These are phyloP conservation scores for Teunomyces atbi DNA, from an alignment of 805 yeast genomes.

Conservation along the genomic window DNA sequence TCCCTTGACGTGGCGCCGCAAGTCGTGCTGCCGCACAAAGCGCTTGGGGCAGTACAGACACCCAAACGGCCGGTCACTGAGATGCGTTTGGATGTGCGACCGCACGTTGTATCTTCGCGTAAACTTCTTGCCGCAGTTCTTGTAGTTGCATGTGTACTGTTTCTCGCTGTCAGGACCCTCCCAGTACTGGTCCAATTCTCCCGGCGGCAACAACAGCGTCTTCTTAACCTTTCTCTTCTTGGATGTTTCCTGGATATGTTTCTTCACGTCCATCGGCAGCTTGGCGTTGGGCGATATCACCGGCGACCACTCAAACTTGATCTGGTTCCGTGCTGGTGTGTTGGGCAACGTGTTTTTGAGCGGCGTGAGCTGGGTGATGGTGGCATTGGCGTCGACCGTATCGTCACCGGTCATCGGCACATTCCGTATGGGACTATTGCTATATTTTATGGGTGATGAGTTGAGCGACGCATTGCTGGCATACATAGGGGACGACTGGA, in stretches of 20 bases:
- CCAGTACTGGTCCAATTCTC: constrained; percentile 81
- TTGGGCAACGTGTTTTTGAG: constrained; percentile 31
- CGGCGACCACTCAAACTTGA: constrained; percentile 45
- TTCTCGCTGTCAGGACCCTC: constrained; percentile 75
- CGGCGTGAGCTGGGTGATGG: constrained; percentile 41
- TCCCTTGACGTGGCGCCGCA: constrained; percentile 84
- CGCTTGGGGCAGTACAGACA: constrained; percentile 78
- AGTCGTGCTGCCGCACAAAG: constrained; percentile 94
- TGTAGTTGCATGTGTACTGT: constrained; percentile 69
- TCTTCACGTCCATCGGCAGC: constrained; percentile 14
- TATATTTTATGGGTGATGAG: constrained; percentile 33
- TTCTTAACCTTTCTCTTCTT: constrained; percentile 50
- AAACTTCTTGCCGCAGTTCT: constrained; percentile 78
- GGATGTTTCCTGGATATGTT: constrained; percentile 41
- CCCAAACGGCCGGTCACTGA: constrained; percentile 87
- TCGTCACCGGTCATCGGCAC: constrained; percentile 27
- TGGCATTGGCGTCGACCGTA: constrained; percentile 39
- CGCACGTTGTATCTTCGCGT: constrained; percentile 88
- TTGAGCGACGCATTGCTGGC: constrained; percentile 16
- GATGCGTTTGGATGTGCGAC: constrained; percentile 94
- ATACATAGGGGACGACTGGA: constrained; percentile 25
- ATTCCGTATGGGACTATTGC: constrained; percentile 20
- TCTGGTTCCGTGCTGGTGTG: constrained; percentile 33
- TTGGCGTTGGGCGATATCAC: constrained; percentile 38
- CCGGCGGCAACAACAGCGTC: constrained; percentile 79